A percentile compares a stretch with the other conserved stretches of the same genome.
Evolutionary conservation across 192 early-diverging fungal species (phyloP).

Genomic region (Physocladia obscura): DNA sequence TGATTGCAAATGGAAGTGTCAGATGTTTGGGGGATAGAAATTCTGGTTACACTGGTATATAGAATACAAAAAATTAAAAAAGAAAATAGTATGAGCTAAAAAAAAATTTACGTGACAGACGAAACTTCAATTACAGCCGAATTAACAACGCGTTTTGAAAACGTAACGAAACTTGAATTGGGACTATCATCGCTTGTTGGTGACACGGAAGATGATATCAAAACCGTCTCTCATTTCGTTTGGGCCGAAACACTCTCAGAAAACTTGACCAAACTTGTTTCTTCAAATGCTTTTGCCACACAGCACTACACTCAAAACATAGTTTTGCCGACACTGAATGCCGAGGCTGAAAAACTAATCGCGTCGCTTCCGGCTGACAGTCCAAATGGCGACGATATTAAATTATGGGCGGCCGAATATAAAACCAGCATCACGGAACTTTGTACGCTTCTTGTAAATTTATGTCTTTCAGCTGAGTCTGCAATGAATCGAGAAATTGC

Average conservation of each 20-base stretch:
- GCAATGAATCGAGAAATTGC: constrained; percentile 20
- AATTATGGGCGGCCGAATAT: constrained; percentile 12
- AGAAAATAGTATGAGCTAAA: not conserved
- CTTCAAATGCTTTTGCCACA: constrained; percentile 28
- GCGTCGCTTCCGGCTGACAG: not conserved
- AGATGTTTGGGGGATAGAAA: constrained; percentile 53
- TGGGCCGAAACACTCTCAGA: constrained; percentile 46
- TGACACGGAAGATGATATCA: constrained; percentile 49
- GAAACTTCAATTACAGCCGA: constrained; percentile 32
- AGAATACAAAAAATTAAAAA: no score
- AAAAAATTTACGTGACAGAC: constrained; percentile 1
- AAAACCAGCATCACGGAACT: not conserved
- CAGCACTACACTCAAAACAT: constrained; percentile 8
- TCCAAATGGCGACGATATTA: not conserved
- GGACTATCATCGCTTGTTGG: constrained; percentile 46
- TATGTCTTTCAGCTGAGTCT: not conserved
- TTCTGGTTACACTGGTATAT: not conserved
- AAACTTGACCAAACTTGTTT: constrained; percentile 23
- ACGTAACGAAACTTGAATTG: constrained; percentile 48
- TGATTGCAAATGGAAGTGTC: constrained; percentile 52
- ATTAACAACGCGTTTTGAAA: constrained; percentile 48
- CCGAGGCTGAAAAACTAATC: not conserved
- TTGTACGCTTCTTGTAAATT: not conserved
- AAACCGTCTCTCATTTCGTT: constrained; percentile 60
- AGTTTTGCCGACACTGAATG: constrained; percentile 24